Evolutionary conservation across 208 protist genomes (phyloP).

Genomic region (Crithidia sp.): DNA sequence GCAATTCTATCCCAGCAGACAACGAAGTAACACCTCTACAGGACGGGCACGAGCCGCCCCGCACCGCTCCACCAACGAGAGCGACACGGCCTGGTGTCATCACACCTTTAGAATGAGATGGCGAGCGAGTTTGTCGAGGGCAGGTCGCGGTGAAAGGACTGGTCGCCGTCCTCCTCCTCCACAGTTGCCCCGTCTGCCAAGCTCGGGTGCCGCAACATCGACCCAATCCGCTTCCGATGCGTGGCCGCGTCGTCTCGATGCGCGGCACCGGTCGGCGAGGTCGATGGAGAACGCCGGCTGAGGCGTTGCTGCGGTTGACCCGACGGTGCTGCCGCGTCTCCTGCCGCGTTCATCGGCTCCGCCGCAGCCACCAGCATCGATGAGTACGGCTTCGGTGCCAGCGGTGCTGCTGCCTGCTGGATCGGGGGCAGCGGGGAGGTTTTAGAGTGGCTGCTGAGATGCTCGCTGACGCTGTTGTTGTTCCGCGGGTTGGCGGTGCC

Average conservation of each 20-base stretch:
- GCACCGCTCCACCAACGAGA: too few species aligned
- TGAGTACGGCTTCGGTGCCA: neutral
- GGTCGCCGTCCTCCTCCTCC: neutral
- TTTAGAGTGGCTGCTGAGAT: neutral
- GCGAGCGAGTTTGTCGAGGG: conserved; percentile 9
- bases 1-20: too few species aligned
- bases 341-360: neutral
- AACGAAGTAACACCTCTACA: too few species aligned
- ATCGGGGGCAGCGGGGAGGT: neutral
- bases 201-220: conserved; percentile 14
- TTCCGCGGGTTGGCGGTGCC: neutral
- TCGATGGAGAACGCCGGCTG: conserved; percentile 4
- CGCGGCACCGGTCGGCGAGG: neutral
- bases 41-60: too few species aligned
- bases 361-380: neutral
- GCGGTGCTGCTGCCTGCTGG: neutral
- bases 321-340: neutral
- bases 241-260: neutral
- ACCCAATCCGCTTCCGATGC: conserved; percentile 10
- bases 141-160: conserved; percentile 10
- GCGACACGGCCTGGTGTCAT: too few species aligned
- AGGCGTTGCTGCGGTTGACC: neutral
- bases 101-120: conserved; percentile 6
- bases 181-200: neutral
- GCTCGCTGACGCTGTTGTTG: neutral